Evolutionary conservation across 345 rosid species (phyloP).

Genomic region (Euclidium syriacum): DNA sequence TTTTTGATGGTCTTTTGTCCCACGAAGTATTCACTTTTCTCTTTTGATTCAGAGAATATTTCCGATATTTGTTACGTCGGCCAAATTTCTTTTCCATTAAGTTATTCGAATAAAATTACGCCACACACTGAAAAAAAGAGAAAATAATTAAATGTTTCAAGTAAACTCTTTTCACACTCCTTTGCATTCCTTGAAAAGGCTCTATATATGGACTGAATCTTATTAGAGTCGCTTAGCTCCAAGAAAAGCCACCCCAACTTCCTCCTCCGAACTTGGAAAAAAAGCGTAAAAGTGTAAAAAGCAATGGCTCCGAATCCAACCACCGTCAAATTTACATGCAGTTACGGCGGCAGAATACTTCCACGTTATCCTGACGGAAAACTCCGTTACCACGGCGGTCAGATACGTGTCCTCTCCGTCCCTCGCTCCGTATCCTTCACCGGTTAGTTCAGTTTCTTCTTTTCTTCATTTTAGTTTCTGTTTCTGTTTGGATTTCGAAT

Average conservation of each 20-base stretch:
- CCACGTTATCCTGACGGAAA: conserved; percentile 84
- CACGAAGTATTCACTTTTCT: background rate
- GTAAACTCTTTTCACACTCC: background rate
- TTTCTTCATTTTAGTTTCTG: background rate
- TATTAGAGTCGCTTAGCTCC: background rate
- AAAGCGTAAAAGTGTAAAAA: background rate
- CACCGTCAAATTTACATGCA: conserved; percentile 73
- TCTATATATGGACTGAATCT: background rate
- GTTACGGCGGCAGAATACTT: conserved; percentile 78
- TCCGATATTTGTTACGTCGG: conserved; percentile 16
- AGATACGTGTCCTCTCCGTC: conserved; percentile 84
- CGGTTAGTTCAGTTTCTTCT: conserved; percentile 39
- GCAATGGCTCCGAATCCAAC: conserved; percentile 12
- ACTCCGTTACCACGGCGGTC: conserved; percentile 87
- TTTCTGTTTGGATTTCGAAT: background rate
- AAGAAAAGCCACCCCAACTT: background rate
- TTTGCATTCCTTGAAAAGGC: background rate
- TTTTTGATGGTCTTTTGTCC: background rate
- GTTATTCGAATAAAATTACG: background rate
- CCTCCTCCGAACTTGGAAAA: background rate
- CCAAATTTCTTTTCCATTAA: background rate
- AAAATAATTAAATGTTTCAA: background rate
- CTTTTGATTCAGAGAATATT: background rate
- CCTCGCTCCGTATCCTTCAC: conserved; percentile 60
- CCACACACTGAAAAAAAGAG: background rate